Evolutionary conservation across 805 yeast species (phyloP), one percentile per base, ranked within the genome.

Genomic region (Pichia nanzhaoensis): DNA sequence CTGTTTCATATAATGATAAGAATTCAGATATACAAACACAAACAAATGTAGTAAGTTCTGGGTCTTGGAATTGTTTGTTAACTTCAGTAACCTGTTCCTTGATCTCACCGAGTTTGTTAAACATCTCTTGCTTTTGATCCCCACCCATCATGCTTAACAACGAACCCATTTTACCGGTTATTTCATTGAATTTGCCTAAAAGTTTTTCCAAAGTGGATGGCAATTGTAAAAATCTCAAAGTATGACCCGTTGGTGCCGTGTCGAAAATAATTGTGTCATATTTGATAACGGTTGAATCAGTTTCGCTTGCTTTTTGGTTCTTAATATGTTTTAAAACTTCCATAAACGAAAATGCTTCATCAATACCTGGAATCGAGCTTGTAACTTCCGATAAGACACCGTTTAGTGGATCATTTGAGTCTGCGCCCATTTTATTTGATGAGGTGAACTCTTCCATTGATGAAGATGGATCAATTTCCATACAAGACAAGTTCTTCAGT

Each of bases 211-310:
- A 70, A 3, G 96, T 90, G 24, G 95, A 78, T 33, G 99, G 99
- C 58, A 93, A 78, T 66, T 90, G 96, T 63, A 93, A 73, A 65
- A 93, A 93, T 59, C 99, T 79, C 56, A 93, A 72, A 2, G 99
- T 93, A 67, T 93, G 99, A 32, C 99, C 99, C 0, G 99, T 93
- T 56, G 99, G 99, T 0, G 99, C 99, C n/a, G 99, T 93, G 65
- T 93, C 99, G 59, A 93, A 93, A 54, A 93, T 88, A 53, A 93
- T 90, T 8, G 95, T 88, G 55, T 85, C 88, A 63, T 84, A 93
- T 39, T 73, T 73, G 49, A 75, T 68, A 7, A 60, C 54, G 32
- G 55, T 55, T 6, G 58, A 47, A 47, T 59, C 61, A 19, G 60
- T 64, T 22, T 53, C 57, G 30, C 45, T 49, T 6, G 51, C 50